Evolutionary conservation across 2,329 filamentous ascomycete species (phyloP).

Genomic region (Metarhizium guizhouense): DNA sequence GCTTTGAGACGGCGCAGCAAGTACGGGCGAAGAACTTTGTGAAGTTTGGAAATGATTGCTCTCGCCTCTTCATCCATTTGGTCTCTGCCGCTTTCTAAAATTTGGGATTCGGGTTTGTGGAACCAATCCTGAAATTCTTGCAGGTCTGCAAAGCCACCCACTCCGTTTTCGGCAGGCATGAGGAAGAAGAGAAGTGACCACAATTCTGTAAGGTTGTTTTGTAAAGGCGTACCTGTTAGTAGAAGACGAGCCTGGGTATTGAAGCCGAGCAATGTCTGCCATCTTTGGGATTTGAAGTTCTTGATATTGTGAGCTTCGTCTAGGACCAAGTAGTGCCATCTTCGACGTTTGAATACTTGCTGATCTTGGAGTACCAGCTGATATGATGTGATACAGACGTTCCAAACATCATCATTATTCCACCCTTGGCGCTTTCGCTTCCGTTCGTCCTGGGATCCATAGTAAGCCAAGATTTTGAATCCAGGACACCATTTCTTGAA

Average conservation of each 20-base stretch:
- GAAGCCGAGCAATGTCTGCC: constrained; percentile 91
- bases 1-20: constrained; percentile 84
- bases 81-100: constrained; percentile 86
- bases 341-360: constrained; percentile 82
- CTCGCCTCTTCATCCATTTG: constrained; percentile 92
- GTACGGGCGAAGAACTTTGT: constrained; percentile 88
- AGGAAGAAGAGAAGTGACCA: constrained; percentile 97
- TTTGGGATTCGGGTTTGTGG: constrained; percentile 89
- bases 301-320: constrained; percentile 99
- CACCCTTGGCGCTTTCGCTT: constrained; percentile 86
- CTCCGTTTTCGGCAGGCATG: constrained; percentile 81
- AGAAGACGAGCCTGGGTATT: constrained; percentile 82
- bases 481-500: constrained; percentile 99
- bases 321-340: constrained; percentile 97
- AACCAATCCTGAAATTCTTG: constrained; percentile 96
- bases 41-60: constrained; percentile 84
- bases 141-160: constrained; percentile 88
- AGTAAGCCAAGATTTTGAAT: constrained; percentile 97
- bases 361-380: constrained; percentile 92
- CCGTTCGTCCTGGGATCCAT: constrained; percentile 86
- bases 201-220: constrained; percentile 93
- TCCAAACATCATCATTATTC: constrained; percentile 90
- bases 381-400: constrained; percentile 96
- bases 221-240: constrained; percentile 87
- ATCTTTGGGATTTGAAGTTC: constrained; percentile 95